phyloP scores from a whole-genome alignment of 257 asterid genomes.

The Plantago elongata region DNA sequence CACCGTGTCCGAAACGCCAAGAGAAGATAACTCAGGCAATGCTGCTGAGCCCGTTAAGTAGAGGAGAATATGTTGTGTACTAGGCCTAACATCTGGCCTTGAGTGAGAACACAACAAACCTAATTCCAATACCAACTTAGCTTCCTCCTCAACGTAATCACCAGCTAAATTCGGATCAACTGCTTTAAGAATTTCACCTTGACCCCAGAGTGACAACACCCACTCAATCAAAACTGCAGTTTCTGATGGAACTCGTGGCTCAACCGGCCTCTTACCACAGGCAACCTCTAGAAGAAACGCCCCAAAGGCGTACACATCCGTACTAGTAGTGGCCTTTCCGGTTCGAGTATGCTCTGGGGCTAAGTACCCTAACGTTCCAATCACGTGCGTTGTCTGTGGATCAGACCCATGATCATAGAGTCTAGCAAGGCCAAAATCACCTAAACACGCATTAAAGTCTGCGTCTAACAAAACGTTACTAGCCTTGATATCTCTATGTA shows the following conservation, averaged over 20 bases:
- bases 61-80: constrained; percentile 38
- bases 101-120: constrained; percentile 50
- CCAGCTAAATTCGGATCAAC: constrained; percentile 40
- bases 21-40: constrained; percentile 38
- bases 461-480: constrained; percentile 56
- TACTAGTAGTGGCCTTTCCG: constrained; percentile 52
- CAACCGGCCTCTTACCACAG: constrained; percentile 61
- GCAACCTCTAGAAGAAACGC: constrained; percentile 64
- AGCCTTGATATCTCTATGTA: constrained; percentile 67
- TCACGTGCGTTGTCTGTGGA: constrained; percentile 61
- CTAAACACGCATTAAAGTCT: constrained; percentile 44
- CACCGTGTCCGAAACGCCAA: constrained; percentile 21
- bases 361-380: constrained; percentile 65
- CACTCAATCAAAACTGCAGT: constrained; percentile 42
- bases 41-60: constrained; percentile 40
- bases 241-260: constrained; percentile 25
- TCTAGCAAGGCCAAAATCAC: constrained; percentile 67
- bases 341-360: constrained; percentile 66
- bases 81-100: constrained; percentile 41
- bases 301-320: constrained; percentile 62
- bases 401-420: constrained; percentile 63
- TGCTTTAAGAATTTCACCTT: constrained; percentile 36
- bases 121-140: constrained; percentile 44
- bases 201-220: constrained; percentile 43
- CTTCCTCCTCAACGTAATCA: constrained; percentile 36